phyloP scores from a whole-genome alignment of 2,329 filamentous ascomycete genomes.

The Pseudogymnoascus sp. region DNA sequence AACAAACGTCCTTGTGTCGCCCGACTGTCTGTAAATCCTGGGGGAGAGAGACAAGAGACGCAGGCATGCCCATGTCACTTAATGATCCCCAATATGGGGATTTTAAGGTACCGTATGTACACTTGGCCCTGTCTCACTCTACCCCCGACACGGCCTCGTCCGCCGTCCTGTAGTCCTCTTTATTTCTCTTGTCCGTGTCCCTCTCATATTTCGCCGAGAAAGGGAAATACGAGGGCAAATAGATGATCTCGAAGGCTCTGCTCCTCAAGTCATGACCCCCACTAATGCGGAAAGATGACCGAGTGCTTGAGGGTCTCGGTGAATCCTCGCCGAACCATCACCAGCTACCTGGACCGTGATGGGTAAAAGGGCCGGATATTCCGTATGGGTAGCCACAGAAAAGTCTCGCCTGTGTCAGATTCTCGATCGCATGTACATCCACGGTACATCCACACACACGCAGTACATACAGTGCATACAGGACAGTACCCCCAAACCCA shows the following conservation, averaged over 20 bases:
- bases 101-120: neutral
- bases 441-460: neutral
- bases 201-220: neutral
- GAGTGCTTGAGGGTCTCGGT: neutral
- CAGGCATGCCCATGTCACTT: neutral
- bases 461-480: neutral
- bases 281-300: neutral
- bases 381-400: neutral
- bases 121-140: neutral
- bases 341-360: neutral
- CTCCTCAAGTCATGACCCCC: neutral
- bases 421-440: neutral
- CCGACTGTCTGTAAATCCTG: neutral
- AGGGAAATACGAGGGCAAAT: constrained; percentile 2
- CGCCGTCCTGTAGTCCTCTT: too few relatives aligned
- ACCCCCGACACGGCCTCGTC: neutral
- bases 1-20: neutral
- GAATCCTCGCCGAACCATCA: neutral
- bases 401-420: neutral
- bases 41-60: neutral
- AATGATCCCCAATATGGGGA: neutral
- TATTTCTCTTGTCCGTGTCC: neutral
- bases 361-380: constrained; percentile 5
- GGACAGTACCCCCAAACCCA: neutral
- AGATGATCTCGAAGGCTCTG: neutral